Conservation (phyloP, 495 filamentous ascomycete genomes). For the Neurospora discreta region DNA sequence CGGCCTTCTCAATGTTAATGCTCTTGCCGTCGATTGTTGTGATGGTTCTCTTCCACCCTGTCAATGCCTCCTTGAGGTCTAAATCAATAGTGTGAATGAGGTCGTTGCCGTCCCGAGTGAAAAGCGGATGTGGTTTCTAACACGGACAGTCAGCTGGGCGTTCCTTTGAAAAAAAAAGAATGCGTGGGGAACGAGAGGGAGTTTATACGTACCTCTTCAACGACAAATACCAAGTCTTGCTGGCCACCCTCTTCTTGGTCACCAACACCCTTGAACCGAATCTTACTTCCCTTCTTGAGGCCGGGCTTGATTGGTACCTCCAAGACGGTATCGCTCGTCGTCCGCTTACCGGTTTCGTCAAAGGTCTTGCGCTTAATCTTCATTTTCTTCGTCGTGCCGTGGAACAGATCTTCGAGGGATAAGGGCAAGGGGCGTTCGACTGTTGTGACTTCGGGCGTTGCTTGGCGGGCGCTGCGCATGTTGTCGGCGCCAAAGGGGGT, state of each 20-base stretch:
- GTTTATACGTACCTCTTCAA: slow-evolving; percentile 65
- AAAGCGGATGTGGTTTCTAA: slow-evolving; percentile 75
- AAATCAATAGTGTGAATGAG: slow-evolving; percentile 65
- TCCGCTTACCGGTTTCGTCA: slow-evolving; percentile 73
- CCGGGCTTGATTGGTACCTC: slow-evolving; percentile 93
- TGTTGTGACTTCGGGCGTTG: slow-evolving; percentile 79
- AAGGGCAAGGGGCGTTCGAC: slow-evolving; percentile 75
- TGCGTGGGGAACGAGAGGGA: background rate
- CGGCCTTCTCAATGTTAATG: slow-evolving; percentile 59
- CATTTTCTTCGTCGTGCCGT: slow-evolving; percentile 84
- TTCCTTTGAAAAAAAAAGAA: background rate
- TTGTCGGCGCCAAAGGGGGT: slow-evolving; percentile 35
- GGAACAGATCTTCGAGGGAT: slow-evolving; percentile 77
- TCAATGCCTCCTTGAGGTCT: slow-evolving; percentile 90
- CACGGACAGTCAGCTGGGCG: background rate
- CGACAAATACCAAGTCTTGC: slow-evolving; percentile 89
- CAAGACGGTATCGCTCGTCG: slow-evolving; percentile 74
- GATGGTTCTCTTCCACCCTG: slow-evolving; percentile 82
- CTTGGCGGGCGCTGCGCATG: slow-evolving; percentile 33
- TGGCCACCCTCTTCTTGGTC: slow-evolving; percentile 96
- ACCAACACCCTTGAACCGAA: slow-evolving; percentile 91
- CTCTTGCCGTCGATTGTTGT: slow-evolving; percentile 90
- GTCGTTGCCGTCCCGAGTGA: slow-evolving; percentile 78
- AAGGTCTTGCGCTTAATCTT: slow-evolving; percentile 95
- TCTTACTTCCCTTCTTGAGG: slow-evolving; percentile 90